These are phyloP conservation scores for Microcera coccophila DNA, from an alignment of 2,329 filamentous ascomycete genomes.

Conservation along the genomic window DNA sequence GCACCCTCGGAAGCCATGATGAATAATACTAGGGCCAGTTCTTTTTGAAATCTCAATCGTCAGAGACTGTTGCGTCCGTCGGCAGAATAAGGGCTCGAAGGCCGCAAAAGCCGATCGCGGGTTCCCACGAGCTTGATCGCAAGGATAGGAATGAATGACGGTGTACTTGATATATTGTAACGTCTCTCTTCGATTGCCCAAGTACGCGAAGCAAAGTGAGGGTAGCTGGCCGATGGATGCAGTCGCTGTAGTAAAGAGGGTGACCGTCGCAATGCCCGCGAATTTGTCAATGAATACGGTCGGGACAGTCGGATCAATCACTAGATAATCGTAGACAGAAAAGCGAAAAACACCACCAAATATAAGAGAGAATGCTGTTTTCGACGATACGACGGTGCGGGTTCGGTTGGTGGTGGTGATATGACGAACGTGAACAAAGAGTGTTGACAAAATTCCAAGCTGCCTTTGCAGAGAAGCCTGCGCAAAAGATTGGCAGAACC, in stretches of 20 bases:
- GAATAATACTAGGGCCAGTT: slow-evolving; percentile 9
- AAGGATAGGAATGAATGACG: too few species aligned
- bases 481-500: background rate
- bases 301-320: background rate
- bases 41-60: slow-evolving; percentile 7
- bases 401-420: background rate
- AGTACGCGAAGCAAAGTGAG: too few species aligned
- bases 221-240: background rate
- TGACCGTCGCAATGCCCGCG: background rate
- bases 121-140: too few species aligned
- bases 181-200: too few species aligned
- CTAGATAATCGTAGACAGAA: background rate
- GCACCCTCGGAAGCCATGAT: slow-evolving; percentile 40
- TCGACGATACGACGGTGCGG: background rate
- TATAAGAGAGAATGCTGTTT: background rate
- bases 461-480: background rate
- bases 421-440: background rate
- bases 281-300: background rate
- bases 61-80: slow-evolving; percentile 4
- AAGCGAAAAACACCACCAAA: background rate
- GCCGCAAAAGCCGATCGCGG: slow-evolving; percentile 1
- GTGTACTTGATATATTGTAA: too few species aligned
- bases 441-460: background rate
- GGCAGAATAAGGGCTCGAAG: slow-evolving; percentile 12
- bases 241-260: background rate